Percentiles rank a stretch among this genome's conserved stretches.
phyloP scores from a whole-genome alignment of 352 stramenopile species.

The Peronospora belbahrii region DNA sequence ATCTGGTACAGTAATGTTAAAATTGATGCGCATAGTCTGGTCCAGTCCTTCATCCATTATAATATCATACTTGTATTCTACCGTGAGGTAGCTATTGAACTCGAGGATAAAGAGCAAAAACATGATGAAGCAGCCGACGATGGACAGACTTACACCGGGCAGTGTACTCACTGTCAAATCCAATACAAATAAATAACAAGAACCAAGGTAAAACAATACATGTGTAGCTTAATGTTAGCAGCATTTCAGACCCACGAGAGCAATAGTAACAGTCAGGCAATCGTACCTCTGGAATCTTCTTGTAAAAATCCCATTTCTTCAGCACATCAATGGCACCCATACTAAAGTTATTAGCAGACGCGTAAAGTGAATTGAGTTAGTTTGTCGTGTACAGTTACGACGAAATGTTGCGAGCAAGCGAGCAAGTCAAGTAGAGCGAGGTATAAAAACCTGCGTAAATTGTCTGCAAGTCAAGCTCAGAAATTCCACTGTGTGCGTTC shows the following conservation, averaged over 20 bases:
- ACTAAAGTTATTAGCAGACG: neutral
- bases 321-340: constrained; percentile 85
- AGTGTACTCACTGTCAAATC: constrained; percentile 83
- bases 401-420: neutral
- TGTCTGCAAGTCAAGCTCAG: too few relatives aligned
- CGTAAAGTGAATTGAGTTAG: too few relatives aligned
- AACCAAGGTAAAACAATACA: too few relatives aligned
- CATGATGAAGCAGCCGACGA: constrained; percentile 85
- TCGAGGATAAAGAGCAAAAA: constrained; percentile 85
- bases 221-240: neutral
- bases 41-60: constrained; percentile 84
- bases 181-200: constrained; percentile 26
- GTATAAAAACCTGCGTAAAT: too few relatives aligned
- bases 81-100: constrained; percentile 83
- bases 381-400: too few relatives aligned
- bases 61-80: constrained; percentile 85
- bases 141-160: constrained; percentile 77
- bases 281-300: constrained; percentile 83
- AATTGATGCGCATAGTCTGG: constrained; percentile 92
- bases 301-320: constrained; percentile 90
- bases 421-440: too few relatives aligned
- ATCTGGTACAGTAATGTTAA: constrained; percentile 98
- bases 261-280: neutral
- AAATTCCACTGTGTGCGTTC: constrained; percentile 5
- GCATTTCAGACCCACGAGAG: neutral